Evolutionary conservation across 192 early-diverging fungal genomes (phyloP).

Genomic region (Geosiphon pyriformis): DNA sequence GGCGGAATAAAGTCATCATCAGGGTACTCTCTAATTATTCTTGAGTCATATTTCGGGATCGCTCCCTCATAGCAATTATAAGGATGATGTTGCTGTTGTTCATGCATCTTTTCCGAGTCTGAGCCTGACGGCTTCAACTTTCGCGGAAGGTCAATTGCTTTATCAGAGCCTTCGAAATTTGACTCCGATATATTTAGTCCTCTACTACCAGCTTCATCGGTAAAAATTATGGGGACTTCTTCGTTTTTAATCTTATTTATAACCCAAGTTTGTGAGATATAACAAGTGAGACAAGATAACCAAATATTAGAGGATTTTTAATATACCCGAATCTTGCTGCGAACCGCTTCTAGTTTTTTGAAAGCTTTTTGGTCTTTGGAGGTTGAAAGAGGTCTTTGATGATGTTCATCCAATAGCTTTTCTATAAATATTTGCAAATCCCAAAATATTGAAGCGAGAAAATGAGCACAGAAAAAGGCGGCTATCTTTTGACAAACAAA

Average conservation of each 20-base stretch:
- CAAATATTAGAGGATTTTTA: neutral
- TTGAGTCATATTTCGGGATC: no score
- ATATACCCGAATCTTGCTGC: neutral
- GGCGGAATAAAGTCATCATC: no score
- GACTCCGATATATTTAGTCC: no score
- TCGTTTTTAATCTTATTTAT: neutral
- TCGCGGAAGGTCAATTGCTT: no score
- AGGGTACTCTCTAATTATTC: no score
- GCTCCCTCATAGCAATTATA: no score
- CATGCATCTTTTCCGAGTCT: no score
- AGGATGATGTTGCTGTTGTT: no score
- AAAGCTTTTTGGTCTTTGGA: constrained; percentile 11
- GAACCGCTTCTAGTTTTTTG: neutral
- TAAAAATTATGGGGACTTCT: neutral
- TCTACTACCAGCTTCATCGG: no score
- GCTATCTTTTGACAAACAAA: neutral
- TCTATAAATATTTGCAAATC: constrained; percentile 4
- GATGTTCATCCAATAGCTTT: constrained; percentile 13
- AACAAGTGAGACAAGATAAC: neutral
- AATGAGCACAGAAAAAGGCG: neutral
- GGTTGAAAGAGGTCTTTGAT: constrained; percentile 17
- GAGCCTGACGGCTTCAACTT: no score
- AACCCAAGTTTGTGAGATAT: neutral
- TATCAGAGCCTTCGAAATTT: no score
- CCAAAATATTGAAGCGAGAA: neutral